Percentiles rank a stretch among this genome's conserved stretches.
These are phyloP conservation scores for Trichoderma pleuroti DNA, from an alignment of 2,329 filamentous ascomycete species.

Conservation along the genomic window DNA sequence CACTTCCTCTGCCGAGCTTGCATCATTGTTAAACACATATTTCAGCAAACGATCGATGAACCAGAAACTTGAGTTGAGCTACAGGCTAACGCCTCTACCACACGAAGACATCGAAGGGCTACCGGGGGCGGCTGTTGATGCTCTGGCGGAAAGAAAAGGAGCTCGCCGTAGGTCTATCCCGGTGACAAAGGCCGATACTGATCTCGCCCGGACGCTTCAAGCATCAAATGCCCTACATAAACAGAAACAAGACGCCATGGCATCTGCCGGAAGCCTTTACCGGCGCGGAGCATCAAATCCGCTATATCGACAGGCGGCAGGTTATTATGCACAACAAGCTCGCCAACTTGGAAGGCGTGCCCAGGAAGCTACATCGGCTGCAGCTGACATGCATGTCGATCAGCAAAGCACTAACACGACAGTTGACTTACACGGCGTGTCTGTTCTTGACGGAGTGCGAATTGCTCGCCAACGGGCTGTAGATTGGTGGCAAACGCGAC, in stretches of 20 bases:
- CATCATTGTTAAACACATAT: slow-evolving; percentile 40
- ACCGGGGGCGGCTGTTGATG: neutral
- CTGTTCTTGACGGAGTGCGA: slow-evolving; percentile 73
- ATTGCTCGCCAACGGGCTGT: slow-evolving; percentile 67
- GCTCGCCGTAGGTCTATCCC: neutral
- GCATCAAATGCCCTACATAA: slow-evolving; percentile 30
- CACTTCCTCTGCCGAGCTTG: slow-evolving; percentile 39
- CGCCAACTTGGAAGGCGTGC: slow-evolving; percentile 60
- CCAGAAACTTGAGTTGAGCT: slow-evolving; percentile 37
- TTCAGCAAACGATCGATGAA: slow-evolving; percentile 39
- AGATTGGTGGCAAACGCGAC: slow-evolving; percentile 72
- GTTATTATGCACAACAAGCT: slow-evolving; percentile 69
- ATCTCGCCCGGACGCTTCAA: slow-evolving; percentile 30
- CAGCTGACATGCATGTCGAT: slow-evolving; percentile 68
- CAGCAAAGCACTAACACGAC: slow-evolving; percentile 57
- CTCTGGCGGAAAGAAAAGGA: neutral
- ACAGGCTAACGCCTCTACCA: slow-evolving; percentile 37
- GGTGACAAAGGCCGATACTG: neutral
- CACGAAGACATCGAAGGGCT: slow-evolving; percentile 21
- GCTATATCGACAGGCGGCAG: slow-evolving; percentile 70
- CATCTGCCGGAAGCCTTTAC: slow-evolving; percentile 40
- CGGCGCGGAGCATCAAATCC: slow-evolving; percentile 62
- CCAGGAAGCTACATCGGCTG: slow-evolving; percentile 56
- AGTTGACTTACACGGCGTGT: slow-evolving; percentile 81
- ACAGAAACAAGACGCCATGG: slow-evolving; percentile 32